These are phyloP conservation scores for Wickerhamiella infanticola DNA, from an alignment of 1,139 yeast genomes.

Conservation along the genomic window DNA sequence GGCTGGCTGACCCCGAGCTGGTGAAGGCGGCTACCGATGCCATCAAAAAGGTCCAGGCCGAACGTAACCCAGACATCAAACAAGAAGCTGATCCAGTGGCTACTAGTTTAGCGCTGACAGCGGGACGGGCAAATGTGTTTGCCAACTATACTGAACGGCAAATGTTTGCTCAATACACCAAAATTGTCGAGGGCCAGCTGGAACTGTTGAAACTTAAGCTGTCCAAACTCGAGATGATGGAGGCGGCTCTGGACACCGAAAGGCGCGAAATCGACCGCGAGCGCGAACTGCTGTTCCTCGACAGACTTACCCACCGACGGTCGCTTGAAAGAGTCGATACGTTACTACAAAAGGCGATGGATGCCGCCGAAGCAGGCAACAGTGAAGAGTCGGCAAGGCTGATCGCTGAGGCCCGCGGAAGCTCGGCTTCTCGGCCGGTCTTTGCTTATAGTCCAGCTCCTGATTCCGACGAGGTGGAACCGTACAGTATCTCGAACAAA, in stretches of 20 bases:
- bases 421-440: conserved; percentile 6
- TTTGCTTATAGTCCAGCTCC: not conserved
- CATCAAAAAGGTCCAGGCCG: conserved; percentile 13
- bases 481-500: conserved; percentile 65
- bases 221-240: conserved; percentile 52
- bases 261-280: conserved; percentile 57
- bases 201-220: conserved; percentile 66
- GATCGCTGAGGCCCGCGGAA: conserved; percentile 16
- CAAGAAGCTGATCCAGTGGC: conserved; percentile 10
- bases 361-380: conserved; percentile 21
- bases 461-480: conserved; percentile 29
- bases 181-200: conserved; percentile 56
- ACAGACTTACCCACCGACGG: conserved; percentile 56
- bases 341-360: conserved; percentile 34
- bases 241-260: conserved; percentile 64
- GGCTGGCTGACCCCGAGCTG: conserved; percentile 78
- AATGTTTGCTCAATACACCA: conserved; percentile 33
- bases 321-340: conserved; percentile 39
- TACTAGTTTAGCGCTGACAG: conserved; percentile 32
- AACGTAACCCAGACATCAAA: conserved; percentile 4
- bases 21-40: conserved; percentile 54
- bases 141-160: conserved; percentile 74
- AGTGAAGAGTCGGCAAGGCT: conserved; percentile 8
- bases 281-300: conserved; percentile 70
- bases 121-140: conserved; percentile 71